A percentile compares a stretch with the other conserved stretches of the same genome.
phyloP scores from a whole-genome alignment of 176 grass and related monocot genomes.

The Bolboschoenus planiculmis region DNA sequence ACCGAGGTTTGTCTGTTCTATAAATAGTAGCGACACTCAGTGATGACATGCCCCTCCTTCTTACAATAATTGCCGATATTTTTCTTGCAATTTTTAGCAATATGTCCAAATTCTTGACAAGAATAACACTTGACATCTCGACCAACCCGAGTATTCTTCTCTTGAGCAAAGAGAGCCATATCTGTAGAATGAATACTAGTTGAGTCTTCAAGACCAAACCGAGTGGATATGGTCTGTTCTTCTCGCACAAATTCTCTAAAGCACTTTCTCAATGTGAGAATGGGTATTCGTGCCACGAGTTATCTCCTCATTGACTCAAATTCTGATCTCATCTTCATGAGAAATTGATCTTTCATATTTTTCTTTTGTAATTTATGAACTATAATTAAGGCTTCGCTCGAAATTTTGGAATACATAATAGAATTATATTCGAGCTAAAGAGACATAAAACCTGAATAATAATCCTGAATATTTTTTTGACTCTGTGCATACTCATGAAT shows the following conservation, averaged over 20 bases:
- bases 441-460: neutral
- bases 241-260: neutral
- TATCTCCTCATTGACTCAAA: neutral
- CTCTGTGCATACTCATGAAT: neutral
- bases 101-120: neutral
- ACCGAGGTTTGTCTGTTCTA: too few species aligned
- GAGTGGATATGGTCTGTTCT: neutral
- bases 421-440: neutral
- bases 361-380: neutral
- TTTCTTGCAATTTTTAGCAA: neutral
- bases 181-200: neutral
- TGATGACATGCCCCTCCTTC: neutral
- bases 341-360: neutral
- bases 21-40: neutral
- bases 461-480: neutral
- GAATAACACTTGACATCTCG: neutral
- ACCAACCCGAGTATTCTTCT: neutral
- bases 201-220: neutral
- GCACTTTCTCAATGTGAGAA: neutral
- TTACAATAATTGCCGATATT: neutral
- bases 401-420: neutral
- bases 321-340: neutral
- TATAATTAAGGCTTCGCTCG: neutral
- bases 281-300: neutral
- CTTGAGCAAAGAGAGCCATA: neutral